Percentiles rank a stretch among this genome's conserved stretches.
These are phyloP conservation scores for Eucalyptus pauciflora DNA, from an alignment of 345 rosid genomes.

Conservation along the genomic window DNA sequence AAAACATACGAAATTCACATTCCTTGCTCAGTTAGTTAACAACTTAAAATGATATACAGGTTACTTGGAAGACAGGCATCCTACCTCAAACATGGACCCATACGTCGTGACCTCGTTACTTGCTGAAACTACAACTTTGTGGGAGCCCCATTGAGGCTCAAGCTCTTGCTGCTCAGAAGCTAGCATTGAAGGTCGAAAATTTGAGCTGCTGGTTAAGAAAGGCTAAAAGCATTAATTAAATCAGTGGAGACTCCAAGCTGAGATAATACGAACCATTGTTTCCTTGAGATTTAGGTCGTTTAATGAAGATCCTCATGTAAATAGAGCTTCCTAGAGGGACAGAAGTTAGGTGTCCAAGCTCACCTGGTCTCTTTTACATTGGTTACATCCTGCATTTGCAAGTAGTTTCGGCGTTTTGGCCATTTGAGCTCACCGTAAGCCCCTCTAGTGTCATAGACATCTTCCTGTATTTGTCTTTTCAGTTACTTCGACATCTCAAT, in stretches of 20 bases:
- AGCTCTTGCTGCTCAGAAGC: conserved; percentile 89
- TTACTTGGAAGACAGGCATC: conserved; percentile 63
- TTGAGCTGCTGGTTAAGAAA: background rate
- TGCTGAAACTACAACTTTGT: conserved; percentile 3
- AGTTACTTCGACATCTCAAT: background rate
- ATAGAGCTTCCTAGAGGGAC: background rate
- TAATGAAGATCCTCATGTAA: background rate
- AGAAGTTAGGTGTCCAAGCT: background rate
- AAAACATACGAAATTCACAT: background rate
- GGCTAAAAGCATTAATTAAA: background rate
- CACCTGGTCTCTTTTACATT: background rate
- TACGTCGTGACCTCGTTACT: too few relatives aligned
- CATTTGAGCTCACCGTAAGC: background rate
- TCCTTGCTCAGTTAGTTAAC: background rate
- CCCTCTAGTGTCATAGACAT: background rate
- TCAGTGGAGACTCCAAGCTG: background rate
- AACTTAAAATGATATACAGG: conserved; percentile 17
- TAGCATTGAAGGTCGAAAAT: conserved; percentile 43
- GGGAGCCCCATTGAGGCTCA: conserved; percentile 85
- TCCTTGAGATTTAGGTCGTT: background rate
- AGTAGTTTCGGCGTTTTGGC: background rate
- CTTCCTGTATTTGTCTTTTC: background rate
- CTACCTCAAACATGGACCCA: too few relatives aligned
- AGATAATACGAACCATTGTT: background rate
- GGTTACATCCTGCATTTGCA: background rate